Percentiles rank a stretch among this genome's conserved stretches.
Conservation (phyloP, 192 early-diverging fungal species). For the Podila minutissima region DNA sequence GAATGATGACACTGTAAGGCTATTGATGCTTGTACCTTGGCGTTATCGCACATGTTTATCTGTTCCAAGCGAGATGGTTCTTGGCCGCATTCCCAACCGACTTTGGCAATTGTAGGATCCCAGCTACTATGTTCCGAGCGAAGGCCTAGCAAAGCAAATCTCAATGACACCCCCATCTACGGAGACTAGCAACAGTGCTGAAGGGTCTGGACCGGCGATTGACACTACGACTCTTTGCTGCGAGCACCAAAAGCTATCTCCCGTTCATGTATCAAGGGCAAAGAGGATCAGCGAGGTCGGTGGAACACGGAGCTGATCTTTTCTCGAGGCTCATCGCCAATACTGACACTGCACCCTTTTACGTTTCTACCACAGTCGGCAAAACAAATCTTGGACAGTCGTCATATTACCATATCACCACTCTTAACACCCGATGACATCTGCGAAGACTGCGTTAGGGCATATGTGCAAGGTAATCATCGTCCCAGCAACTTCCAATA, state of each 20-base stretch:
- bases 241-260: conserved; percentile 37
- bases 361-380: conserved; percentile 4
- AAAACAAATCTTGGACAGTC: conserved; percentile 5
- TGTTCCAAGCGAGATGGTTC: not conserved
- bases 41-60: not conserved
- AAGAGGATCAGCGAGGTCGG: conserved; percentile 42
- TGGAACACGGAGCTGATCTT: not conserved
- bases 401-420: conserved; percentile 8
- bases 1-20: conserved; percentile 15
- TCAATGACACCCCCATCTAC: no score
- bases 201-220: not conserved
- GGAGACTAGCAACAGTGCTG: not conserved
- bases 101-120: conserved; percentile 8
- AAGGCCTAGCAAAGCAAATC: conserved; percentile 7
- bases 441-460: conserved; percentile 16
- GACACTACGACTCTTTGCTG: conserved; percentile 26
- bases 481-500: not conserved
- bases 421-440: conserved; percentile 18
- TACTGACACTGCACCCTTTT: not conserved
- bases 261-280: conserved; percentile 11
- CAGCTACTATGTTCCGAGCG: conserved; percentile 13
- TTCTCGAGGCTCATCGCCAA: not conserved
- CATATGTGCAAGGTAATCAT: conserved; percentile 20
- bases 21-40: not conserved
- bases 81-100: not conserved